Conservation (phyloP, 169 alveolate genomes). For the Plasmodium ovale region DNA sequence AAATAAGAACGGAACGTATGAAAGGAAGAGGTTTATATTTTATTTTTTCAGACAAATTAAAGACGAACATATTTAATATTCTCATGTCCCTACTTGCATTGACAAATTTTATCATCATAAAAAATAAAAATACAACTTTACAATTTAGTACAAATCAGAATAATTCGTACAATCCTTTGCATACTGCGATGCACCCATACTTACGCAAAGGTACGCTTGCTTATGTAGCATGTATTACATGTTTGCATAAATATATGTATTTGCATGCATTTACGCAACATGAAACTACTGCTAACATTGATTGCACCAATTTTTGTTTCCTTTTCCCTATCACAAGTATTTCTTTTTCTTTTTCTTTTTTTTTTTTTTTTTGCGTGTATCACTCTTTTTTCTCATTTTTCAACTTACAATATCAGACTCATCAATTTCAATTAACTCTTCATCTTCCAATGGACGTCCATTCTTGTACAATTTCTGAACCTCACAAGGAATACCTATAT, state of each 20-base stretch:
- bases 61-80: constrained; percentile 67
- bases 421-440: constrained; percentile 42
- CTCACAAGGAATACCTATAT: constrained; percentile 74
- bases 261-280: too few relatives aligned
- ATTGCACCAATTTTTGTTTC: too few relatives aligned
- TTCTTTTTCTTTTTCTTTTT: too few relatives aligned
- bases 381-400: background rate
- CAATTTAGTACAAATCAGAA: background rate
- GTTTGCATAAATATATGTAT: too few relatives aligned
- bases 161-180: background rate
- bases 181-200: background rate
- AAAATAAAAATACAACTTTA: constrained; percentile 59
- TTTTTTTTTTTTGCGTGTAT: too few relatives aligned
- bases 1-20: background rate
- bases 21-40: constrained; percentile 2
- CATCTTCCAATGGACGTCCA: constrained; percentile 73
- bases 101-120: constrained; percentile 68
- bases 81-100: constrained; percentile 78
- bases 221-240: too few relatives aligned
- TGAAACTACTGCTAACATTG: too few relatives aligned
- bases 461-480: constrained; percentile 54
- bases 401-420: constrained; percentile 62
- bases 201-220: background rate
- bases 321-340: too few relatives aligned
- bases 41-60: constrained; percentile 74